These are phyloP conservation scores for Cystobasidiaceae sp. DNA, from an alignment of 1,284 basidiomycete species.

Conservation along the genomic window DNA sequence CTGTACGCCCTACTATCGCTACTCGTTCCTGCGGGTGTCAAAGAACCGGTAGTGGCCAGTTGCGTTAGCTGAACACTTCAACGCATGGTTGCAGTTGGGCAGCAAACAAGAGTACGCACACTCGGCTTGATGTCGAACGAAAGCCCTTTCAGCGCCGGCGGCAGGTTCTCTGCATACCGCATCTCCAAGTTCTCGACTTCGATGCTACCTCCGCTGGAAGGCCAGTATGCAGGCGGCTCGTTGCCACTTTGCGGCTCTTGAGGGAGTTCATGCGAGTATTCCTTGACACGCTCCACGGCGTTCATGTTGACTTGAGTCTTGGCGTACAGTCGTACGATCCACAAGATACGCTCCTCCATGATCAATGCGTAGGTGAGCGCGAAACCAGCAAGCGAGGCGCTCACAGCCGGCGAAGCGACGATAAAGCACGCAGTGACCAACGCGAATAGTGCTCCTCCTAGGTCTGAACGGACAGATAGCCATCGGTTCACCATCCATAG, in stretches of 20 bases:
- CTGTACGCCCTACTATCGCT: constrained; percentile 53
- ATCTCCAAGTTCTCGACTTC: constrained; percentile 50
- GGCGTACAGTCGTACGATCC: constrained; percentile 52
- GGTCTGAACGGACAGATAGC: constrained; percentile 50
- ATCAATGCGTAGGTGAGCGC: constrained; percentile 35
- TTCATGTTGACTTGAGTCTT: constrained; percentile 51
- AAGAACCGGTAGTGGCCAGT: not conserved
- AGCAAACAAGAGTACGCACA: constrained; percentile 45
- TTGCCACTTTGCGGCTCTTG: constrained; percentile 50
- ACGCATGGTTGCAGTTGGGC: not conserved
- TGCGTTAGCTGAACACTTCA: not conserved
- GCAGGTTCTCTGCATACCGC: constrained; percentile 51
- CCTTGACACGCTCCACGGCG: constrained; percentile 52
- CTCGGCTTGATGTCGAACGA: constrained; percentile 51
- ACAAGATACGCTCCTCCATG: constrained; percentile 45
- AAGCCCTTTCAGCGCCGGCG: constrained; percentile 51
- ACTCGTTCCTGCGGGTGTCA: constrained; percentile 40
- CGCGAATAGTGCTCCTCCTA: constrained; percentile 50
- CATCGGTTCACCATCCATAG: constrained; percentile 36
- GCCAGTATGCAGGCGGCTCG: constrained; percentile 54
- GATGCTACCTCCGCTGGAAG: constrained; percentile 48
- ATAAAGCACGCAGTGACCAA: constrained; percentile 50
- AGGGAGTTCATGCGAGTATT: constrained; percentile 45
- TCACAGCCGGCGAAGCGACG: constrained; percentile 45
- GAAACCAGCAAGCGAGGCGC: constrained; percentile 47